Percentiles rank a stretch among this genome's conserved stretches.
Conservation (phyloP, 148 eudicot genomes). For the Polygonum maritimum region DNA sequence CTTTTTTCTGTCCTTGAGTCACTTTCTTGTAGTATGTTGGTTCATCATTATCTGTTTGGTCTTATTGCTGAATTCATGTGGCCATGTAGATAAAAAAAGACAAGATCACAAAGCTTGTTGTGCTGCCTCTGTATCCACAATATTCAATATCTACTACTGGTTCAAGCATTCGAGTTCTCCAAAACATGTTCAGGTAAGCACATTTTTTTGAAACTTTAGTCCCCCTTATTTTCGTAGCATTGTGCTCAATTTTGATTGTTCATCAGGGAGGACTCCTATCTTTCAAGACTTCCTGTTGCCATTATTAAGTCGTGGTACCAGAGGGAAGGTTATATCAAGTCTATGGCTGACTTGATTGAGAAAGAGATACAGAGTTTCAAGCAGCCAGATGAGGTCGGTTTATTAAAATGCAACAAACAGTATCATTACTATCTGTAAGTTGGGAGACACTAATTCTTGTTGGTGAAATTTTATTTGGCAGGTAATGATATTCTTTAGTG, state of each 20-base stretch:
- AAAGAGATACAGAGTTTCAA: slow-evolving; percentile 66
- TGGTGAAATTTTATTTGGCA: slow-evolving; percentile 18
- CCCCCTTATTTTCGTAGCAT: not conserved
- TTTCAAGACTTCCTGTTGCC: slow-evolving; percentile 73
- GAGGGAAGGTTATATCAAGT: slow-evolving; percentile 80
- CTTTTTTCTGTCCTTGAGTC: not conserved
- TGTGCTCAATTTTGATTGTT: slow-evolving; percentile 7
- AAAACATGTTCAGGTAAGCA: slow-evolving; percentile 11
- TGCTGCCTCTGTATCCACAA: slow-evolving; percentile 12
- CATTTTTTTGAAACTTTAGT: not conserved
- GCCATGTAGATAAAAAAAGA: slow-evolving; percentile 8
- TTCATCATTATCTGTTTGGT: not conserved
- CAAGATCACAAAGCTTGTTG: slow-evolving; percentile 10
- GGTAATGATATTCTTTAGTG: slow-evolving; percentile 99
- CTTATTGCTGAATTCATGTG: not conserved
- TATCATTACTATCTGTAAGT: not conserved
- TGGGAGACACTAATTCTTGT: slow-evolving; percentile 7
- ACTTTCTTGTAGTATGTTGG: not conserved
- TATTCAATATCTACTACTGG: slow-evolving; percentile 11
- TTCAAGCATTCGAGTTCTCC: slow-evolving; percentile 11
- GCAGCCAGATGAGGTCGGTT: slow-evolving; percentile 62
- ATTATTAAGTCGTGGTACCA: slow-evolving; percentile 96
- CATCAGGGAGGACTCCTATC: slow-evolving; percentile 58
- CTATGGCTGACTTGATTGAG: slow-evolving; percentile 96
- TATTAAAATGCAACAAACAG: not conserved